Evolutionary conservation across 176 grass and related monocot species (phyloP).

Genomic region (Lolium rigidum): DNA sequence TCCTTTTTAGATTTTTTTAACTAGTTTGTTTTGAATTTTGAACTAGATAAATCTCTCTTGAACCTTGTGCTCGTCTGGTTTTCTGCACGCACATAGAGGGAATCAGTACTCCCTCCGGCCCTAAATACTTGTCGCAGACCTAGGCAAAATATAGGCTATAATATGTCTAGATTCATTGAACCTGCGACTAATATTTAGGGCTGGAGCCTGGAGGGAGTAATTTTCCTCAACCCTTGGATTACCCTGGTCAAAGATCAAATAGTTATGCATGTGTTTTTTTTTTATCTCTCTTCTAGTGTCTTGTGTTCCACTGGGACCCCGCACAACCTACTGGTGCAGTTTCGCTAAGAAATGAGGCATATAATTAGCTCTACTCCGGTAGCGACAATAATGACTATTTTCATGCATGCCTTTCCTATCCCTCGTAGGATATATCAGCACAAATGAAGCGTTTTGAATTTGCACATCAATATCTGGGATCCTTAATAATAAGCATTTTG

Average conservation of each 20-base stretch:
- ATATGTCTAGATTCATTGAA: too few relatives aligned
- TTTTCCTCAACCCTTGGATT: neutral
- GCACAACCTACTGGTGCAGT: neutral
- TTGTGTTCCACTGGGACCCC: neutral
- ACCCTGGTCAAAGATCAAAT: neutral
- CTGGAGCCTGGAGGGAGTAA: neutral
- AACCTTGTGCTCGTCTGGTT: neutral
- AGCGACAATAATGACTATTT: too few relatives aligned
- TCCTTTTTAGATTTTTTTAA: neutral
- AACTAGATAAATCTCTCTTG: neutral
- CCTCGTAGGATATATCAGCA: too few relatives aligned
- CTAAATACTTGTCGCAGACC: too few relatives aligned
- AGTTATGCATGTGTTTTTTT: neutral
- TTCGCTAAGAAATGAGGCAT: too few relatives aligned
- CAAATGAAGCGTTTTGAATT: neutral
- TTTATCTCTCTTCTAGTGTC: neutral
- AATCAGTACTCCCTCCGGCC: neutral
- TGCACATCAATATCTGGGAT: neutral
- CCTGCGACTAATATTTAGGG: too few relatives aligned
- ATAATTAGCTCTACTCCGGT: too few relatives aligned
- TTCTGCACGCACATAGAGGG: neutral
- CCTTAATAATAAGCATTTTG: neutral
- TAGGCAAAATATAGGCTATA: too few relatives aligned
- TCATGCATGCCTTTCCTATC: too few relatives aligned
- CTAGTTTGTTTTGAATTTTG: neutral